Base-by-base conservation (phyloP, 2,329 filamentous ascomycete species). In the Alternaria novae-zelandiae region DNA sequence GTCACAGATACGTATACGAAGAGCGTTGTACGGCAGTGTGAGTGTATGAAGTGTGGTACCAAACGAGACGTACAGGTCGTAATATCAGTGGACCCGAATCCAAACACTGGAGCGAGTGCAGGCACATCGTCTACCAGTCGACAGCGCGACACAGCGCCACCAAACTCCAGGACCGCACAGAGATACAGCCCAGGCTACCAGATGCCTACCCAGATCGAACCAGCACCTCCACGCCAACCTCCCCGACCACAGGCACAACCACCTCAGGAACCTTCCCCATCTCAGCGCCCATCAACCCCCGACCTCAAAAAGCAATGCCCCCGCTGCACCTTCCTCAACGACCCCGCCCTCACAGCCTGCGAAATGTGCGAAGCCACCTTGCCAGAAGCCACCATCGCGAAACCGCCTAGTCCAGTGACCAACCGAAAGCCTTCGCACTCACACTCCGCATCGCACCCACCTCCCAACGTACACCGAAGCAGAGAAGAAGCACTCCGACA, bases 31-130 rank as follows among this genome's bases (percentile, higher is more conserved):
- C 60, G 76, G 20, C 73, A 76, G 62, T 79, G 75, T 49, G 70
- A 77, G 61, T 80, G 78, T 46, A 64, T 77, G 63, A 79, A 79
- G 61, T 80, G 78, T 57, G 78, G 77, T 3, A 74, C 70, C 11
- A 73, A 72, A 32, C 69, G 78, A 56, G 77, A 79, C 66, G 77
- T 80, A 2, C 71, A 72, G 32, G 74, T 80, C 13, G 64, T 74
- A 1, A 70, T 79, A 17, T 78, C 75, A 8, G 62, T 79, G 15
- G 78, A 79, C 66, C 78, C 77, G 1, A 71, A 59, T 56, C 71
- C 71, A 3, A 64, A 58, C 12, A 59, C 57, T 28, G 72, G 71
- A 20, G 60, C 64, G 43, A 46, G 26, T 25, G 44, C 30, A 17
- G 25, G 17, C n/a, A 20, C 54, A 13, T 23, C 65, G 47, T 56